Percentiles rank a stretch among this genome's conserved stretches.
Evolutionary conservation across 768 basidiomycete species (phyloP).

Genomic region (Tricholoma terreum): DNA sequence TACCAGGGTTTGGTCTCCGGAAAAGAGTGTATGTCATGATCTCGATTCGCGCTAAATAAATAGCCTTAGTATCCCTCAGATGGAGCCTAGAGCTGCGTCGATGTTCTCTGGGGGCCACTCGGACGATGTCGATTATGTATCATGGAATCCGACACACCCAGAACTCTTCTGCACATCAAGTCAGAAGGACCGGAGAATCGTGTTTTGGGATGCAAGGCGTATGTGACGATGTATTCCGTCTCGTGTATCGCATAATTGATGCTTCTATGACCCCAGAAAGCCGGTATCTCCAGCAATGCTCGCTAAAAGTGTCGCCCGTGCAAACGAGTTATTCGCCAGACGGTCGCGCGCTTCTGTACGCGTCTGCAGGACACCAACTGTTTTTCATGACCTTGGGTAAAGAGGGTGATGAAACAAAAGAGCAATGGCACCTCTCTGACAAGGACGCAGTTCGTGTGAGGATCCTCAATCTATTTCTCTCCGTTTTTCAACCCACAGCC

Average conservation of each 20-base stretch:
- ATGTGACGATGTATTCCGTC: constrained; percentile 22
- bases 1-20: constrained; percentile 75
- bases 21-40: constrained; percentile 59
- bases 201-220: constrained; percentile 88
- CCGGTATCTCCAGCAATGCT: constrained; percentile 58
- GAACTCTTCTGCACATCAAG: constrained; percentile 81
- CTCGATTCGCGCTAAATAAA: background rate
- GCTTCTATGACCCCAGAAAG: constrained; percentile 48
- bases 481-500: constrained; percentile 2
- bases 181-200: constrained; percentile 68
- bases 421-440: constrained; percentile 43
- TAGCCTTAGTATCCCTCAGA: constrained; percentile 36
- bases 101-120: constrained; percentile 68
- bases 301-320: constrained; percentile 57
- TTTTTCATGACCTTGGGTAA: constrained; percentile 59
- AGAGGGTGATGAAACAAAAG: constrained; percentile 47
- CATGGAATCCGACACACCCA: constrained; percentile 85
- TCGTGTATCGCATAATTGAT: background rate
- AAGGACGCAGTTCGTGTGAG: constrained; percentile 45
- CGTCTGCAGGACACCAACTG: constrained; percentile 56
- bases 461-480: background rate
- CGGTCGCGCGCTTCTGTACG: constrained; percentile 61
- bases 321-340: constrained; percentile 73
- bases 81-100: constrained; percentile 66
- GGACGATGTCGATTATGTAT: constrained; percentile 78